Percentiles rank a stretch among this genome's conserved stretches.
phyloP scores from a whole-genome alignment of 2,329 filamentous ascomycete species.

The Venturia carpophila region DNA sequence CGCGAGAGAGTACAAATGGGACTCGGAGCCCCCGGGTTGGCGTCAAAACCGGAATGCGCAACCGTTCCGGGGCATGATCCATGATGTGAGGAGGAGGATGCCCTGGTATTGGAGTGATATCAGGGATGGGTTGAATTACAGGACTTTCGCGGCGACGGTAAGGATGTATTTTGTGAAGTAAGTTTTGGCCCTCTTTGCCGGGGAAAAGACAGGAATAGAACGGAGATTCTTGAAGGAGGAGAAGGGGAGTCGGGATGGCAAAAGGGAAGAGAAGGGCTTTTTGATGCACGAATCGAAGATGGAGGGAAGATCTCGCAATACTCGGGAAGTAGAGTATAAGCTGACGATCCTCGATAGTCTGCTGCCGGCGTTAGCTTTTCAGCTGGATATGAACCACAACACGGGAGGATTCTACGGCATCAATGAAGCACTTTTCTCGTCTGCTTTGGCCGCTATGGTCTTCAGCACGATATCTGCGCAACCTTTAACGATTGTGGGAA shows the following conservation, averaged over 20 bases:
- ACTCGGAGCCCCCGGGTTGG: conserved; percentile 29
- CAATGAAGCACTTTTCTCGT: conserved; percentile 82
- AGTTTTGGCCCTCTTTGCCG: conserved; percentile 15
- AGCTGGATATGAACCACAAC: conserved; percentile 67
- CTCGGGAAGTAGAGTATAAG: conserved; percentile 28
- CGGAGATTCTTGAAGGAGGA: not conserved
- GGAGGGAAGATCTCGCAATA: conserved; percentile 30
- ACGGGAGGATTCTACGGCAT: conserved; percentile 68
- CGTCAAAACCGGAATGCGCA: conserved; percentile 35
- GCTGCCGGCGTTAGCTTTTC: conserved; percentile 78
- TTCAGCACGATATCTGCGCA: conserved; percentile 75
- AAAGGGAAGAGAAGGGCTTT: not conserved
- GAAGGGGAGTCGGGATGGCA: not conserved
- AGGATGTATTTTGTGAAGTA: conserved; percentile 54
- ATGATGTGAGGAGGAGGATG: conserved; percentile 45
- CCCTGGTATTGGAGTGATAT: conserved; percentile 52
- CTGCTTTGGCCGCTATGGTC: conserved; percentile 72
- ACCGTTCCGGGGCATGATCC: conserved; percentile 46
- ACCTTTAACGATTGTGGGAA: conserved; percentile 82
- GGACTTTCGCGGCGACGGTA: conserved; percentile 47
- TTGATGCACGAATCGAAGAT: not conserved
- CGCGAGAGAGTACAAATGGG: conserved; percentile 13
- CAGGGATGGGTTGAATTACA: conserved; percentile 47
- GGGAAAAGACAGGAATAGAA: not conserved
- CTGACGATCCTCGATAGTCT: conserved; percentile 53